A percentile compares a stretch with the other conserved stretches of the same genome.
These are phyloP conservation scores for Emericellopsis terricola DNA, from an alignment of 495 filamentous ascomycete genomes.

Conservation along the genomic window DNA sequence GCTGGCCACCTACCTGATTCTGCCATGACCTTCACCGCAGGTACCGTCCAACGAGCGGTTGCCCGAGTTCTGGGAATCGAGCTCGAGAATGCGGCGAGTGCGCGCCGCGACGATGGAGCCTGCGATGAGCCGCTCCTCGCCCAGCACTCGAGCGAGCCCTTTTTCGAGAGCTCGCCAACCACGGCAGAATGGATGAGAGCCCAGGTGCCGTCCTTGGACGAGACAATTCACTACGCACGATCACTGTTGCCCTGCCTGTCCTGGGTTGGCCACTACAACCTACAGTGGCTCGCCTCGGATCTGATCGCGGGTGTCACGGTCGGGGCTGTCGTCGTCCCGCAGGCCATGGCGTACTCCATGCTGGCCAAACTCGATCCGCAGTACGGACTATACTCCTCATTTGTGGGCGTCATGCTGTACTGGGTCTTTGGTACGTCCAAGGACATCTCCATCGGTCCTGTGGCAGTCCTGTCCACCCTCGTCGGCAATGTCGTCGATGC, in stretches of 20 bases:
- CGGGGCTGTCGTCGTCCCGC: constrained; percentile 86
- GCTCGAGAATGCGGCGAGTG: constrained; percentile 42
- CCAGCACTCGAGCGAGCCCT: constrained; percentile 55
- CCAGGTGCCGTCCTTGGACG: constrained; percentile 34
- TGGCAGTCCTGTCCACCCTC: constrained; percentile 88
- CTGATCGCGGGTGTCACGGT: constrained; percentile 93
- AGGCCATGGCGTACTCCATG: constrained; percentile 92
- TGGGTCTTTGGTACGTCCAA: constrained; percentile 99
- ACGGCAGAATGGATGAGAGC: constrained; percentile 50
- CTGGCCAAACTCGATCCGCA: constrained; percentile 61
- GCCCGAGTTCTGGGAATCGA: constrained; percentile 80
- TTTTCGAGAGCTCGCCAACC: constrained; percentile 69
- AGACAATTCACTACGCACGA: constrained; percentile 38
- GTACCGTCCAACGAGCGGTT: too few species aligned
- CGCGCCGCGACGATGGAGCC: constrained; percentile 32
- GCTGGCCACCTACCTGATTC: too few species aligned
- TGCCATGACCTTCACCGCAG: too few species aligned
- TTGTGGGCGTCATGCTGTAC: constrained; percentile 91
- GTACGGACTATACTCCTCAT: constrained; percentile 90
- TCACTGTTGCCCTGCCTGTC: constrained; percentile 71
- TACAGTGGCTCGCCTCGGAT: constrained; percentile 77
- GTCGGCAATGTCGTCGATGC: constrained; percentile 61
- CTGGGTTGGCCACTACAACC: constrained; percentile 82
- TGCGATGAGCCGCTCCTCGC: constrained; percentile 70
- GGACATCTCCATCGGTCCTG: constrained; percentile 97